These are phyloP conservation scores for Calonectria crousiana DNA, from an alignment of 2,329 filamentous ascomycete species.

Conservation along the genomic window DNA sequence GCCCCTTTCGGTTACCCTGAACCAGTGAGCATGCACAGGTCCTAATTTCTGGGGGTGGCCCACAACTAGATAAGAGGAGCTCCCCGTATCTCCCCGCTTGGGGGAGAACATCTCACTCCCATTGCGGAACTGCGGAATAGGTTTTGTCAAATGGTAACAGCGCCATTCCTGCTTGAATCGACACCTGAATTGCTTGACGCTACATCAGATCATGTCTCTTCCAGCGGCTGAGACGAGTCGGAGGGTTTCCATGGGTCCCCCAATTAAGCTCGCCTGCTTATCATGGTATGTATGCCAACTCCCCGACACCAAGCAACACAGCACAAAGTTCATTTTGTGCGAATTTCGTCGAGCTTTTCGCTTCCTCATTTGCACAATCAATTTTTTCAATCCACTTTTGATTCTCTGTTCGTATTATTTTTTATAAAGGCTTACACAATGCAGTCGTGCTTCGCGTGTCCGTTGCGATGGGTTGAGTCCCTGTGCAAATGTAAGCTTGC, in stretches of 20 bases:
- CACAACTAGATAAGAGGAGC: conserved; percentile 2
- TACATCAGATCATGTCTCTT: neutral
- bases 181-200: neutral
- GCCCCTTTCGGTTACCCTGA: neutral
- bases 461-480: neutral
- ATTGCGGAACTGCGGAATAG: neutral
- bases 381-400: neutral
- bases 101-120: neutral
- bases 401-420: neutral
- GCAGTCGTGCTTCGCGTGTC: neutral
- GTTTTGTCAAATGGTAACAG: no score
- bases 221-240: neutral
- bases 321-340: neutral
- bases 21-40: neutral
- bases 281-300: neutral
- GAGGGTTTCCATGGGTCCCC: neutral
- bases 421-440: neutral
- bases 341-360: neutral
- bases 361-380: neutral
- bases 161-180: neutral
- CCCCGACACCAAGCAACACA: neutral
- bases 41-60: neutral
- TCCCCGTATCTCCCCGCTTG: neutral
- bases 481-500: neutral
- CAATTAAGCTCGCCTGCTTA: conserved; percentile 1